Evolutionary conservation across 2,329 filamentous ascomycete genomes (phyloP), one percentile per base, ranked within the genome.

Genomic region (Teratosphaeria gauchensis): DNA sequence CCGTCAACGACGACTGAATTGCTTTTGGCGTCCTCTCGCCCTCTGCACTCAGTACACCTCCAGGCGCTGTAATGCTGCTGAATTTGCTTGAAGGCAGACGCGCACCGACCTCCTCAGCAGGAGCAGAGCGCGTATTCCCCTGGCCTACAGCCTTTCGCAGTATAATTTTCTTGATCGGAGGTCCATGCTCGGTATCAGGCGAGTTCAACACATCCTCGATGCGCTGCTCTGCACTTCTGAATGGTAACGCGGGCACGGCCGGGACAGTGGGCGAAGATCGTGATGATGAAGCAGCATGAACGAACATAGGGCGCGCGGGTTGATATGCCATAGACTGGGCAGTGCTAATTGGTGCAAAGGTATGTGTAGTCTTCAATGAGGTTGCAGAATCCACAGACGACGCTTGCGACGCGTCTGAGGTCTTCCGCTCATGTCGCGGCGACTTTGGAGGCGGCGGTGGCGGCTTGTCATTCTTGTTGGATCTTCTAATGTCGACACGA

Each of bases 381-480:
- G 33, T 6, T 19, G 48, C 12, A 14, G 51, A 54, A 11, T 56
- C 38, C 53, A 21, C 56, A 19, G 56, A 58, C 5, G 53, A 60
- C 4, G 51, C 19, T 51, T 48, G 55, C 8, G 59, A 57, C 35
- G 58, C 56, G 46, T 57, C 48, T 2, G 60, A 58, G 11, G 58
- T n/a, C 30, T 31, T 33, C 9, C 35, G 52, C 8, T 35, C 55
- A 32, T 48, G 61, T 52, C 60, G 56, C 30, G 65, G 61, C 19
- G 65, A 64, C 53, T 65, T 66, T 16, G 62, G 60, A 56, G 66
- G 65, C 21, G 63, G 63, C 28, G 63, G 60, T 31, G 62, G 63
- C 35, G 62, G 53, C 31, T n/a, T 31, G 16, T 54, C 53, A 21
- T 28, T 19, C 30, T 42, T 16, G 14, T 61, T 38, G 9, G 28